Percentiles rank a stretch among this genome's conserved stretches.
These are phyloP conservation scores for Taphrina confusa DNA, from an alignment of 1,139 yeast genomes.

Conservation along the genomic window DNA sequence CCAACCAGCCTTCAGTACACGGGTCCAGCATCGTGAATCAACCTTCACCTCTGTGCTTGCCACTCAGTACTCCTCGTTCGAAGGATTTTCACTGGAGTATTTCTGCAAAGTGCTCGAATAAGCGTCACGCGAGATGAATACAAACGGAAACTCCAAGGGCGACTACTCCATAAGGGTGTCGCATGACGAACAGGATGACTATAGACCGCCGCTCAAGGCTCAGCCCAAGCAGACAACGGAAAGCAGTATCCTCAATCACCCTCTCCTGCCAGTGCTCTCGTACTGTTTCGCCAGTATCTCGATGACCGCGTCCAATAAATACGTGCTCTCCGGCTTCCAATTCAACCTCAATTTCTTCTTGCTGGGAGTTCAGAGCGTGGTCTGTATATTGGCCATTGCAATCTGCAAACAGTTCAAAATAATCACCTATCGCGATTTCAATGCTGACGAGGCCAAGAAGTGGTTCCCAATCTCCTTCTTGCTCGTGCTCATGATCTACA, in stretches of 20 bases:
- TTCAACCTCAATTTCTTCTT: constrained; percentile 91
- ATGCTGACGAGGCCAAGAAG: constrained; percentile 84
- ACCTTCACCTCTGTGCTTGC: no score
- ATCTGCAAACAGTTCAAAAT: constrained; percentile 69
- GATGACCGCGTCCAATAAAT: constrained; percentile 98
- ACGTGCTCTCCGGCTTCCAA: constrained; percentile 75
- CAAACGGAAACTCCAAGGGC: constrained; percentile 24
- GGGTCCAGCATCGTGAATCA: no score
- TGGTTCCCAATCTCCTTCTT: constrained; percentile 88
- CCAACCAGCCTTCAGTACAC: no score
- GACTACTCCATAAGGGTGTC: constrained; percentile 22
- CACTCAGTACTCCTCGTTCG: no score
- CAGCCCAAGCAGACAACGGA: constrained; percentile 17
- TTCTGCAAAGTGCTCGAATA: no score
- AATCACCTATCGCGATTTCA: constrained; percentile 83
- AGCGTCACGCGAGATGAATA: constrained; percentile 16
- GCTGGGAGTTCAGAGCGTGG: constrained; percentile 61
- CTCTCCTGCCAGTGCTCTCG: constrained; percentile 34
- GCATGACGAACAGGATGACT: constrained; percentile 31
- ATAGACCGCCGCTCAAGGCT: constrained; percentile 25
- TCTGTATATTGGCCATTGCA: constrained; percentile 74
- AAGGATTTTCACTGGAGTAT: no score
- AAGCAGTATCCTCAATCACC: constrained; percentile 20
- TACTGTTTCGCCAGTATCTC: constrained; percentile 45
- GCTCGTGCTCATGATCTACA: constrained; percentile 91